Evolutionary conservation across 345 rosid genomes (phyloP).

Genomic region (Lumnitzera littorea): DNA sequence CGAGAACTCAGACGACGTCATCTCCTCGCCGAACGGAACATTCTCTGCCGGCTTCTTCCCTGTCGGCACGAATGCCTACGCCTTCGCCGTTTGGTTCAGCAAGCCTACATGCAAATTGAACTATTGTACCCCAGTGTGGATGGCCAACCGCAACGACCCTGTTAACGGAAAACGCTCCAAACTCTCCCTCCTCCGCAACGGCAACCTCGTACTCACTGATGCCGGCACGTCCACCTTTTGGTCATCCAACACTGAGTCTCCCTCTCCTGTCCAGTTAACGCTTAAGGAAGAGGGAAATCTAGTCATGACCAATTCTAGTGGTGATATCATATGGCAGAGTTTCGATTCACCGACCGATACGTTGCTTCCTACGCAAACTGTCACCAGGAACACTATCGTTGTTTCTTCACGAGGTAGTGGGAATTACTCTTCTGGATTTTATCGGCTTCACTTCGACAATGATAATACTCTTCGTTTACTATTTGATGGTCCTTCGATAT

Average conservation of each 20-base stretch:
- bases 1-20: too few species aligned
- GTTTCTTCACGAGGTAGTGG: constrained; percentile 16
- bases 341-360: constrained; percentile 26
- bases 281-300: constrained; percentile 24
- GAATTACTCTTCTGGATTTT: constrained; percentile 20
- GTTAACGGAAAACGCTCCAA: too few species aligned
- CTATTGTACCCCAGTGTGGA: too few species aligned
- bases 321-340: constrained; percentile 18
- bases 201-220: too few species aligned
- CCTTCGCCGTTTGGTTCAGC: too few species aligned
- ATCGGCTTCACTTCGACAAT: constrained; percentile 16
- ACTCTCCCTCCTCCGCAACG: too few species aligned
- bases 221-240: too few species aligned
- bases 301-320: not conserved
- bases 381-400: constrained; percentile 13
- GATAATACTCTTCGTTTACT: constrained; percentile 17
- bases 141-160: too few species aligned
- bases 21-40: too few species aligned
- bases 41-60: too few species aligned
- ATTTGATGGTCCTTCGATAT: constrained; percentile 9
- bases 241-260: constrained; percentile 11
- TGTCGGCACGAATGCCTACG: too few species aligned
- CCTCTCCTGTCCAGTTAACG: not conserved
- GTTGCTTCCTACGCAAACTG: constrained; percentile 22
- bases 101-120: too few species aligned